These are phyloP conservation scores for Croton laevigatus DNA, from an alignment of 441 rosid genomes.

Conservation along the genomic window DNA sequence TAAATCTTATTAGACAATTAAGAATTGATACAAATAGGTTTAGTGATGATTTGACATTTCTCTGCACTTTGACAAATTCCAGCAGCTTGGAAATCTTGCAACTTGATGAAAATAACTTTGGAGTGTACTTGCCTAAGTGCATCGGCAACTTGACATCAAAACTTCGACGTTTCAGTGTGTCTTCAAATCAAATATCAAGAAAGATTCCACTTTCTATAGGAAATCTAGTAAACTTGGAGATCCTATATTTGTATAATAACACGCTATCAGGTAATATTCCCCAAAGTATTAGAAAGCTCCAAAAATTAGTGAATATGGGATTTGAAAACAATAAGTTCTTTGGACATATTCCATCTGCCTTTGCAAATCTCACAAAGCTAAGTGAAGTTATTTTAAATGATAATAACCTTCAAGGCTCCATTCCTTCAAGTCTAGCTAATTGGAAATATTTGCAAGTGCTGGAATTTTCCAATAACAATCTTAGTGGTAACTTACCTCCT, in stretches of 20 bases:
- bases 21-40: no score
- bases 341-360: constrained; percentile 36
- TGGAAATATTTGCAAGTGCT: neutral
- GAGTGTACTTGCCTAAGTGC: constrained; percentile 25
- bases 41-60: constrained; percentile 28
- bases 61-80: constrained; percentile 26
- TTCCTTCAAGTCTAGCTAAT: neutral
- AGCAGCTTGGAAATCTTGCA: neutral
- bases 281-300: constrained; percentile 29
- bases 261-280: constrained; percentile 35
- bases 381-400: neutral
- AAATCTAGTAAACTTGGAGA: constrained; percentile 25
- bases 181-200: constrained; percentile 5
- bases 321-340: constrained; percentile 18
- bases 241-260: constrained; percentile 13
- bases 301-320: constrained; percentile 5
- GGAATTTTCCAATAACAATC: neutral
- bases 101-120: constrained; percentile 1
- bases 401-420: constrained; percentile 34
- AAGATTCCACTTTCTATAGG: constrained; percentile 26
- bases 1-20: no score
- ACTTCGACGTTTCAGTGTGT: neutral
- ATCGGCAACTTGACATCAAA: constrained; percentile 21
- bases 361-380: constrained; percentile 31
- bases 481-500: neutral